Conservation (phyloP, 2,329 filamentous ascomycete species). For the Ophiostoma sp. region DNA sequence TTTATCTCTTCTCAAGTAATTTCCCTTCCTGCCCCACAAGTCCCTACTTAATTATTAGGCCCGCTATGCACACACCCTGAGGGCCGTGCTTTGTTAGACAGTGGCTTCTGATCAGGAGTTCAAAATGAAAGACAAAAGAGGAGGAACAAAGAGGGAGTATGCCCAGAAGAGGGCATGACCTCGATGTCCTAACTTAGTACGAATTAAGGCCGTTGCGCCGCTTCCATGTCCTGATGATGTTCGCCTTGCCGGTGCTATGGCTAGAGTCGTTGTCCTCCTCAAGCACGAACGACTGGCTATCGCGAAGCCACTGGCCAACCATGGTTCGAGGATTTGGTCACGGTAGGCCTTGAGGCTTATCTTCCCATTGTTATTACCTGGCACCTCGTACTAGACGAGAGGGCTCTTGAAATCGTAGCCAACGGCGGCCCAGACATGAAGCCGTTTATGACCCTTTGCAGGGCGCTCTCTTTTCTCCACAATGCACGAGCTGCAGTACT, state of each 20-base stretch:
- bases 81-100: too few species aligned
- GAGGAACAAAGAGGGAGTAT: too few species aligned
- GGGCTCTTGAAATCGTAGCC: background rate
- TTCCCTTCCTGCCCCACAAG: too few species aligned
- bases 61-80: too few species aligned
- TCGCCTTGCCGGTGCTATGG: background rate
- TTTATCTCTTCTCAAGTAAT: too few species aligned
- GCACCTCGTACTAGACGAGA: background rate
- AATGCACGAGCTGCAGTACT: background rate
- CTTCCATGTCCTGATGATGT: background rate
- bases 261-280: too few species aligned
- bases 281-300: background rate
- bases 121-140: too few species aligned
- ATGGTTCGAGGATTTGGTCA: background rate
- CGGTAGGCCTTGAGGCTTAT: background rate
- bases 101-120: too few species aligned
- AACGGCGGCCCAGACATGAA: background rate
- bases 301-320: background rate
- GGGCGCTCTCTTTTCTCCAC: background rate
- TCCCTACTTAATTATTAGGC: too few species aligned
- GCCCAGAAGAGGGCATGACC: too few species aligned
- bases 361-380: background rate
- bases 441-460: background rate
- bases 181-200: too few species aligned
- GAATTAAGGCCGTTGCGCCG: background rate